Evolutionary conservation across 768 basidiomycete genomes (phyloP), one percentile per base, ranked within the genome.

Genomic region (Amanita fuliginea): DNA sequence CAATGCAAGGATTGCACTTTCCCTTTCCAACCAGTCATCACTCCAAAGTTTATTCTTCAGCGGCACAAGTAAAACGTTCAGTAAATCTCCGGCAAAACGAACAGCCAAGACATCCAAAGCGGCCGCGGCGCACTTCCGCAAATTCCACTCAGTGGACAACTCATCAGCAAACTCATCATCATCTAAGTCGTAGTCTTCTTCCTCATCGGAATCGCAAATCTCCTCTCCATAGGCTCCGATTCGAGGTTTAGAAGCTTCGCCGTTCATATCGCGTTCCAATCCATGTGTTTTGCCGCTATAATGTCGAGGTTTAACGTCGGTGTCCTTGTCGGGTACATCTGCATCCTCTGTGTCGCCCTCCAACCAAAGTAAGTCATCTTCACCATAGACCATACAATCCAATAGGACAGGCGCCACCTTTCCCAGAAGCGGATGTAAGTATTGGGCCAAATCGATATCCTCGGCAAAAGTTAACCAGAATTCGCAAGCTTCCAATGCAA

Each of bases 381-480:
- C 93, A 48, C 91, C 87, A 57, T 98, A 99, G 24, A 95, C 66
- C 95, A 98, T 99, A 60, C 93, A 96, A 62, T 95, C 86, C 53
- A 99, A 73, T n/a, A 99, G 72, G 14, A 96, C 84, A 0, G 96
- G 96, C 2, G 88, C 91, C 35, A 99, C 90, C 57, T 89, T 88
- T n/a, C 74, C 81, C 7, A 99, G 74, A 52, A 93, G 76, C 2
- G 94, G 94, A 52, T 81, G 83, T 22, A 99, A 72, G 62, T 85
- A 88, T 2, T 81, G 78, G 8, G 82, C 81, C 19, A 98, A 74
- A 44, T 92, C 90, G 34, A 82, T 82, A 57, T 97, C 92, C 63
- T 99, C 96, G 13, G 96, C 94, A 60, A 99, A 98, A 1, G 94
- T 96, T 53, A 99, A 74, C 96, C 96, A 99, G 66, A 99, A 99